A percentile compares a stretch with the other conserved stretches of the same genome.
Evolutionary conservation across 345 rosid genomes (phyloP).

Genomic region (Odontarrhena argentea): DNA sequence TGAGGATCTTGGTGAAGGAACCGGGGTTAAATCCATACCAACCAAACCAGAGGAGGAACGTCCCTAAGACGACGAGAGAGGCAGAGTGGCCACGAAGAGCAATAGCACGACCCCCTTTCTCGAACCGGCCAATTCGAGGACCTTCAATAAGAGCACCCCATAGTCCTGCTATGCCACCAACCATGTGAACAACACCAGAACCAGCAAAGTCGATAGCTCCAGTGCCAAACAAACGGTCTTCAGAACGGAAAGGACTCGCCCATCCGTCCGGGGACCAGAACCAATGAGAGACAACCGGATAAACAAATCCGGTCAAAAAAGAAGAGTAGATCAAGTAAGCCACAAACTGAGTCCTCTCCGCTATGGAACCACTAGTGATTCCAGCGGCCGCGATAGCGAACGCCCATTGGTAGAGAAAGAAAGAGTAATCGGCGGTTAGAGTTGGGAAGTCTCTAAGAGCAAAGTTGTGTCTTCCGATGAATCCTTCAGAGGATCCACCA

Average conservation of each 20-base stretch:
- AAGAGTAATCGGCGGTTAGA: conserved; percentile 48
- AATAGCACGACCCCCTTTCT: conserved; percentile 42
- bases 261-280: conserved; percentile 88
- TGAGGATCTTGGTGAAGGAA: conserved; percentile 56
- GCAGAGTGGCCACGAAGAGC: conserved; percentile 69
- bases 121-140: conserved; percentile 71
- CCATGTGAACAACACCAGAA: conserved; percentile 79
- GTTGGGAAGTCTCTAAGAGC: conserved; percentile 56
- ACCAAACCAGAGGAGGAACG: conserved; percentile 83
- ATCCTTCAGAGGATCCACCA: conserved; percentile 72
- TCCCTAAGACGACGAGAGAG: conserved; percentile 69
- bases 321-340: conserved; percentile 88
- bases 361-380: conserved; percentile 90
- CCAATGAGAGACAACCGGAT: conserved; percentile 93
- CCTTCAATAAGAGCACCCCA: conserved; percentile 87
- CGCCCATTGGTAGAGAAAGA: conserved; percentile 94
- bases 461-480: conserved; percentile 77
- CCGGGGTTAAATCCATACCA: conserved; percentile 86
- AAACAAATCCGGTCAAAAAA: conserved; percentile 83
- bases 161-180: conserved; percentile 75
- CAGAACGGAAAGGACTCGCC: conserved; percentile 59
- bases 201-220: conserved; percentile 87
- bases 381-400: conserved; percentile 97
- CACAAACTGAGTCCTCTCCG: conserved; percentile 84
- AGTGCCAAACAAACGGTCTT: conserved; percentile 54